phyloP scores from a whole-genome alignment of 345 rosid genomes.

The Eucalyptus dawsonii region DNA sequence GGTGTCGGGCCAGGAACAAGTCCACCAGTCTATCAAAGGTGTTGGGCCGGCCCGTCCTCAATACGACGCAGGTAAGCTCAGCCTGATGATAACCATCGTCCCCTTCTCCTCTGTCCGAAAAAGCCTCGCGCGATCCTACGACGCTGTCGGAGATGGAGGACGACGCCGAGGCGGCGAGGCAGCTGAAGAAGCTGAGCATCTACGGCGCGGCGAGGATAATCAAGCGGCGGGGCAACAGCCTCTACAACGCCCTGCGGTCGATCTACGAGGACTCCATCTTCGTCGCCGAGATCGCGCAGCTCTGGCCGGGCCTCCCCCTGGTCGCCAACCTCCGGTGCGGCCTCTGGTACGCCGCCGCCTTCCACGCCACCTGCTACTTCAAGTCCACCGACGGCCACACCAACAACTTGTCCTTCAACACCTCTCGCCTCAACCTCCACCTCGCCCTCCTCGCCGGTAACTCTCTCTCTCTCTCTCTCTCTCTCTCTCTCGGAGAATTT shows the following conservation, averaged over 20 bases:
- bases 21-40: too few relatives aligned
- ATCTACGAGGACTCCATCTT: conserved; percentile 79
- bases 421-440: conserved; percentile 84
- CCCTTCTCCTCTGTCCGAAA: neutral
- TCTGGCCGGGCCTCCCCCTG: conserved; percentile 83
- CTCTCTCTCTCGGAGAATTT: neutral
- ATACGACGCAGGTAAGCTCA: neutral
- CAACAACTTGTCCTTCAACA: conserved; percentile 76
- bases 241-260: conserved; percentile 73
- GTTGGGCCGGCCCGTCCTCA: neutral
- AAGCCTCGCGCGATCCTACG: neutral
- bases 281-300: conserved; percentile 66
- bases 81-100: neutral
- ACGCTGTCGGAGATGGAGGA: neutral
- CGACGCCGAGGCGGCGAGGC: neutral
- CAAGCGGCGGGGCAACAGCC: conserved; percentile 55
- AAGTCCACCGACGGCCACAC: conserved; percentile 97
- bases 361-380: conserved; percentile 75
- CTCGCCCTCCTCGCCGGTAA: conserved; percentile 65
- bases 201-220: conserved; percentile 78
- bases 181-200: conserved; percentile 35
- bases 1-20: neutral
- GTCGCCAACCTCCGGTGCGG: conserved; percentile 93
- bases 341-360: conserved; percentile 71
- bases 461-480: neutral